Base-by-base conservation (phyloP, 768 basidiomycete genomes). In the Boletellus emodensis region DNA sequence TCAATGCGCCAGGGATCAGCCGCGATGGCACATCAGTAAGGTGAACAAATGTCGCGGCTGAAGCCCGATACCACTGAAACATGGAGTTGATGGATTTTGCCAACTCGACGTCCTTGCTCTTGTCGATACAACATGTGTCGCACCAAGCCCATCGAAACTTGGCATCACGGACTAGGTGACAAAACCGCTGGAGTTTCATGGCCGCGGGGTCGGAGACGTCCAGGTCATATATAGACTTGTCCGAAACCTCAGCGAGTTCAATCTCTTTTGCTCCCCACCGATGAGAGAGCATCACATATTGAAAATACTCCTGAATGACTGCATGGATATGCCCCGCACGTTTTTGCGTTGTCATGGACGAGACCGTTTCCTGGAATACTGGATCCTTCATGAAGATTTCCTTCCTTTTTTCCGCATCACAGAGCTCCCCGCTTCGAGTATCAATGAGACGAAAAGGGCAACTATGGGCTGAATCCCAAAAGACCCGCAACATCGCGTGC, bases 51-150 rank as follows among this genome's bases (percentile, higher is more conserved):
- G 61, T 62, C 11, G 58, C 52, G 0, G 61, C 46, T 1, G 61
- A 57, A 12, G 10, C 3, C 4, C 12, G 40, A 40, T 62, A 62
- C 61, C 61, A 62, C 1, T 40, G 37, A 49, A 63, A 62, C 61
- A 62, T 62, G 18, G 51, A 55, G 7, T 52, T 50, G 49, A 62
- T 60, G 17, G 61, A 54, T 4, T 47, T 44, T 17, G 34, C 55
- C 30, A 63, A 49, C 17, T 62, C 61, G 44, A 51, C 51, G 26
- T 49, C 37, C 28, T 46, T 57, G 28, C 41, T 17, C 49, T 60
- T 62, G 44, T 62, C n/a, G 14, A 62, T 62, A 22, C 61, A 62
- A 32, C 61, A 61, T 3, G 61, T 62, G 12, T 61, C 61, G 2
- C 57, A 54, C 61, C 61, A 61, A 4, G 57, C 57, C 61, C 61